These are phyloP conservation scores for Trichoderma endophyticum DNA, from an alignment of 2,329 filamentous ascomycete species.

Conservation along the genomic window DNA sequence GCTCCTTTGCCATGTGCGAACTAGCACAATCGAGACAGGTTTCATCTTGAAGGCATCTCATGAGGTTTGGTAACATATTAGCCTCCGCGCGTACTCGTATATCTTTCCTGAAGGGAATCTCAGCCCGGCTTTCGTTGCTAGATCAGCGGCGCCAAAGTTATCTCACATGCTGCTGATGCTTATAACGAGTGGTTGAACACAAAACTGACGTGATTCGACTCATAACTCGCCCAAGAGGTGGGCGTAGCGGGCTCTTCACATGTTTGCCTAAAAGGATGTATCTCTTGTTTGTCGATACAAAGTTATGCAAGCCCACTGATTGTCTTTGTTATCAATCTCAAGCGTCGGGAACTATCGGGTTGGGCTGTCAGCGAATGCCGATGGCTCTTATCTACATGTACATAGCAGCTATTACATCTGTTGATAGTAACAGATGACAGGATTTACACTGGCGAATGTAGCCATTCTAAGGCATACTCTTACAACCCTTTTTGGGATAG, in stretches of 20 bases:
- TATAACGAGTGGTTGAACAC: not conserved
- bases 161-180: conserved; percentile 8
- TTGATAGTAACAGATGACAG: not conserved
- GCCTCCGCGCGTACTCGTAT: not conserved
- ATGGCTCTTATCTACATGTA: not conserved
- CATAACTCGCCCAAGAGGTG: not conserved
- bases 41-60: not conserved
- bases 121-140: not conserved
- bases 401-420: not conserved
- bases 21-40: not conserved
- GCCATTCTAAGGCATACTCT: not conserved
- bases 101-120: not conserved
- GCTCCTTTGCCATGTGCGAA: not conserved
- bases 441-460: not conserved
- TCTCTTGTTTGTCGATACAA: not conserved
- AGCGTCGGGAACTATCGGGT: conserved; percentile 6
- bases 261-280: not conserved
- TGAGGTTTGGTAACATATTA: not conserved
- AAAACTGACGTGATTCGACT: not conserved
- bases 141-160: conserved; percentile 11
- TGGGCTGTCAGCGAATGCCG: not conserved
- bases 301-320: not conserved
- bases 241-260: not conserved
- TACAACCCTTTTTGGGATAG: not conserved
- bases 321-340: not conserved